Evolutionary conservation across 169 alveolate genomes (phyloP), one percentile per base, ranked within the genome.

Genomic region (Babesia gibsoni): DNA sequence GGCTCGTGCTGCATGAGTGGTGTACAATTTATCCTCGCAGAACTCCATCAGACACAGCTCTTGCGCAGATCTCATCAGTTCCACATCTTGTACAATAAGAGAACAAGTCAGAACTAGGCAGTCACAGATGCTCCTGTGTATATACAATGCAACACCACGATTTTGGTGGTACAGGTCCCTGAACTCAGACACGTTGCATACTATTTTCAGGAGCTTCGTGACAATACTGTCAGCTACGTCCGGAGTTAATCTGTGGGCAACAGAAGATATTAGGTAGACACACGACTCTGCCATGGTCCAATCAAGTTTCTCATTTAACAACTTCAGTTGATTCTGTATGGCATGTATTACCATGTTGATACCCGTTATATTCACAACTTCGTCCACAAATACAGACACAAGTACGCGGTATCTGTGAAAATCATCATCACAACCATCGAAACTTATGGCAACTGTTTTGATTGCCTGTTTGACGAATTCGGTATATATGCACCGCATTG

Each of bases 231-330:
- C 58, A 18, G n/a, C 58, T 4, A 61, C 23, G 27, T 45, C 58
- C n/a, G 58, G 45, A 3, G 73, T 37, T 25, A 70, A 18, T 2
- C 72, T 49, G 22, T 59, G 63, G 10, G 74, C 73, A 25, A 70
- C 42, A 0, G 52, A 8, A 4, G 36, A 35, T 6, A 56, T 16
- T 22, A 61, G 8, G 20, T 58, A 70, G 23, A 45, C 3, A 35
- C 61, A 56, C 36, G 33, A 2, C 36, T 70, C 82, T 3, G 66
- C 64, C 39, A 20, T 27, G 16, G n/a, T 12, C 82, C 72, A 53
- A 35, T 70, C 67, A 46, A 61, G 30, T 4, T 37, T 10, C 30
- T 35, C 37, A 9, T 32, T 33, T 0, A 70, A 23, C 14, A 22
- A 10, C 14, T n/a, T 10, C 12, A 70, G 35, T 22, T 56, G 39